These are phyloP conservation scores for Pachysandra terminalis DNA, from an alignment of 164 flowering plant genomes.

Conservation along the genomic window DNA sequence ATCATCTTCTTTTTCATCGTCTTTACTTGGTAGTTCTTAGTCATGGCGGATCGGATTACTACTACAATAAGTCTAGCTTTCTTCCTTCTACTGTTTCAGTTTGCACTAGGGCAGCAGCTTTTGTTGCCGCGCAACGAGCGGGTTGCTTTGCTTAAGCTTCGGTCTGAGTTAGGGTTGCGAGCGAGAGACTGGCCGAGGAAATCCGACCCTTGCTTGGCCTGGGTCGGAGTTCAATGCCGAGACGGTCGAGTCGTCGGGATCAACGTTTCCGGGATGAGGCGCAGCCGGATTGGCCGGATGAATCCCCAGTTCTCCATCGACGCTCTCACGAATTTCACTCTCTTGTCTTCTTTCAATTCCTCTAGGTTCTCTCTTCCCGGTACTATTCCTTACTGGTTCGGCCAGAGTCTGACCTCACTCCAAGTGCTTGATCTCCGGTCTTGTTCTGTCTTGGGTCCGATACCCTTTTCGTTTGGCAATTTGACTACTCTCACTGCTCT, in stretches of 20 bases:
- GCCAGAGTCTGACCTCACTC: conserved; percentile 32
- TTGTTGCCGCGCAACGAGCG: conserved; percentile 33
- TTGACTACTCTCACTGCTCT: conserved; percentile 35
- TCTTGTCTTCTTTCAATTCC: conserved; percentile 51
- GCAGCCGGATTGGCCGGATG: conserved; percentile 44
- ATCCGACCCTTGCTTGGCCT: conserved; percentile 51
- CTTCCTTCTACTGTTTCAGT: conserved; percentile 9
- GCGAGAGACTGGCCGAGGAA: conserved; percentile 81
- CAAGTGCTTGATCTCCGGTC: conserved; percentile 68
- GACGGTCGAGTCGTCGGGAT: conserved; percentile 50
- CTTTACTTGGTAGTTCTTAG: background rate
- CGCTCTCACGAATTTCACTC: conserved; percentile 52
- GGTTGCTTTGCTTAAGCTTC: conserved; percentile 48
- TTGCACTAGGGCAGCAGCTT: conserved; percentile 15
- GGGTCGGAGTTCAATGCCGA: conserved; percentile 62
- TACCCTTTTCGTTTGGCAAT: conserved; percentile 50
- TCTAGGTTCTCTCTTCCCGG: conserved; percentile 68
- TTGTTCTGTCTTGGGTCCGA: conserved; percentile 40
- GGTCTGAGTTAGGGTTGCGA: conserved; percentile 79
- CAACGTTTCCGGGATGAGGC: conserved; percentile 46
- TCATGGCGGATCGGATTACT: conserved; percentile 16
- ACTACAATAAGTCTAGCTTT: conserved; percentile 1
- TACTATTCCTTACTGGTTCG: conserved; percentile 70
- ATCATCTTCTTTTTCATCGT: background rate
- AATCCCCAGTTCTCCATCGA: conserved; percentile 57